Percentiles rank a stretch among this genome's conserved stretches.
phyloP scores from a whole-genome alignment of 1,139 yeast species.

The Yamadazyma diospyri region DNA sequence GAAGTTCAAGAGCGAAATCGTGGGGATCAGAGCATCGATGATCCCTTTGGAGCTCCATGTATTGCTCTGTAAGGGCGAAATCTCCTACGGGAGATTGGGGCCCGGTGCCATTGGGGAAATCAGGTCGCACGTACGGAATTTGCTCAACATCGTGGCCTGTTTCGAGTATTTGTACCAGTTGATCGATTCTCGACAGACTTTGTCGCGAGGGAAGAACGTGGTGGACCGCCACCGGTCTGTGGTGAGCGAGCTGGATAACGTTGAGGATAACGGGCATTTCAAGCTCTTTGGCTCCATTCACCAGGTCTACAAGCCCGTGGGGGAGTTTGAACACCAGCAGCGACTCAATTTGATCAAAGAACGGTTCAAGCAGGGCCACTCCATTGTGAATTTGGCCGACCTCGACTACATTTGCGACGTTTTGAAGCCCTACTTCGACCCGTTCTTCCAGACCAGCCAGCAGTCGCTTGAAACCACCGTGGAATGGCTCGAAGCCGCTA shows the following conservation, averaged over 20 bases:
- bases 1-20: conserved; percentile 19
- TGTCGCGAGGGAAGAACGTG: conserved; percentile 17
- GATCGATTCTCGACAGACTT: conserved; percentile 22
- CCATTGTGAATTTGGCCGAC: conserved; percentile 18
- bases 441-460: conserved; percentile 19
- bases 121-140: conserved; percentile 21
- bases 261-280: conserved; percentile 16
- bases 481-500: conserved; percentile 30
- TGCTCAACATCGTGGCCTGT: conserved; percentile 23
- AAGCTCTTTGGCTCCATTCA: conserved; percentile 24
- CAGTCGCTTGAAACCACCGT: conserved; percentile 17
- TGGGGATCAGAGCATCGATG: conserved; percentile 17
- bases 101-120: conserved; percentile 27
- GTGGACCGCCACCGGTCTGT: conserved; percentile 17
- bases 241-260: conserved; percentile 7
- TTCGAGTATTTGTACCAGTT: conserved; percentile 31
- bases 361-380: conserved; percentile 18
- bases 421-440: conserved; percentile 18
- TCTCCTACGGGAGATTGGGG: conserved; percentile 29
- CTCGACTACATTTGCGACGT: conserved; percentile 25
- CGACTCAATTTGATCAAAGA: conserved; percentile 21
- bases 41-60: conserved; percentile 23
- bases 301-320: conserved; percentile 30
- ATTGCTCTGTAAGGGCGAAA: conserved; percentile 20
- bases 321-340: conserved; percentile 25